Evolutionary conservation across 805 yeast species (phyloP), one percentile per base, ranked within the genome.

Genomic region (Danielozyma ontarioensis): DNA sequence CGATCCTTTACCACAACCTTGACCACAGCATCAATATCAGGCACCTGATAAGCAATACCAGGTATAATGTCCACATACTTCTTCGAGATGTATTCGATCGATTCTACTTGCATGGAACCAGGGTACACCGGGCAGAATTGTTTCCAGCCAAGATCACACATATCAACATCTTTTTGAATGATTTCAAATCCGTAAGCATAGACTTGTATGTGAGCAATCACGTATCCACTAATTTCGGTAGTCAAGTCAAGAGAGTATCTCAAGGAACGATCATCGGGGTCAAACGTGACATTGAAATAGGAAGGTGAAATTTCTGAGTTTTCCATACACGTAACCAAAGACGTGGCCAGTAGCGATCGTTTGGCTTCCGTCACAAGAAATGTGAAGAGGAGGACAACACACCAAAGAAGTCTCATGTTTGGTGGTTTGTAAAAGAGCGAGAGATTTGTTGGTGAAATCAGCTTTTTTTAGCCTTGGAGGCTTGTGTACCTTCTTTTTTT

Each of bases 121-220:
- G 96, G 89, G 46, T 69, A 78, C 22, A 89, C 56, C 1, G 96
- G 96, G 60, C 97, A 89, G 53, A 89, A 84, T 62, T 89, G 95
- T 51, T 82, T 83, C 83, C 94, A 80, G 21, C 75, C 75, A 33
- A 75, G 58, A 19, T 41, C 36, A 64, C 97, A 89, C 38, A 86
- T 62, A 50, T 86, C 74, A 32, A 88, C 55, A 1, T 53, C 49
- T 46, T 70, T 64, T 4, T 70, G 57, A 42, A 87, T 79, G 51
- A 86, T 72, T 37, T 67, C 59, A 62, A 88, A 81, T 0, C 97
- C 97, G 53, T 87, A 89, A 3, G 96, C 96, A 50, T 77, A 86
- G 11, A 88, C 84, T 28, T 74, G 76, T 16, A 85, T 66, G 33
- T 75, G 74, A 2, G 95, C 96, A 24, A 54, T 54, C 42, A 89